phyloP scores from a whole-genome alignment of 768 basidiomycete genomes.

The Russula vinacea region DNA sequence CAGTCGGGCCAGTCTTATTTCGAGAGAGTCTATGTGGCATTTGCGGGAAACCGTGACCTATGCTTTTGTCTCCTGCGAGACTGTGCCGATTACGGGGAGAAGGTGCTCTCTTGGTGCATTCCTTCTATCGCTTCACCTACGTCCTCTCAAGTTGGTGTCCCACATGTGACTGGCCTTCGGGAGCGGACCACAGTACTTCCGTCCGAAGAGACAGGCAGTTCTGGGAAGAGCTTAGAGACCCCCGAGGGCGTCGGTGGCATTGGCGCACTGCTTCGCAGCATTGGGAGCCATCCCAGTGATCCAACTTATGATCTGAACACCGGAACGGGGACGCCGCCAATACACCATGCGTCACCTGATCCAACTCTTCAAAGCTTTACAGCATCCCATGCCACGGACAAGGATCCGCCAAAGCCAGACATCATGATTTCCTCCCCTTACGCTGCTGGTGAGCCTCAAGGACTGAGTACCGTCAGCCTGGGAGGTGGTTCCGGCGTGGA shows the following conservation, averaged over 20 bases:
- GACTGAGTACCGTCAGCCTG: too few species aligned
- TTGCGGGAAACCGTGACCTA: neutral
- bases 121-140: neutral
- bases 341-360: too few species aligned
- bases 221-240: neutral
- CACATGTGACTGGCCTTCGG: neutral
- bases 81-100: constrained; percentile 3
- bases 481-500: too few species aligned
- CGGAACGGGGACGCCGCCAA: neutral
- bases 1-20: neutral
- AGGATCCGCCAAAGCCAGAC: too few species aligned
- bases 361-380: too few species aligned
- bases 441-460: too few species aligned
- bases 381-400: too few species aligned
- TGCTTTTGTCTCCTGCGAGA: neutral
- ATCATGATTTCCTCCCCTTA: too few species aligned
- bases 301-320: too few species aligned
- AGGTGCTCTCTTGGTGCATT: neutral
- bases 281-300: too few species aligned
- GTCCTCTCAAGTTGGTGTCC: neutral
- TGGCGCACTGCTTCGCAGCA: too few species aligned
- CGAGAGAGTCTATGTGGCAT: neutral
- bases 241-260: too few species aligned
- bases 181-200: neutral
- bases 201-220: neutral